Percentiles rank a stretch among this genome's conserved stretches.
Evolutionary conservation across 768 basidiomycete species (phyloP).

Genomic region (Lactarius indigo): DNA sequence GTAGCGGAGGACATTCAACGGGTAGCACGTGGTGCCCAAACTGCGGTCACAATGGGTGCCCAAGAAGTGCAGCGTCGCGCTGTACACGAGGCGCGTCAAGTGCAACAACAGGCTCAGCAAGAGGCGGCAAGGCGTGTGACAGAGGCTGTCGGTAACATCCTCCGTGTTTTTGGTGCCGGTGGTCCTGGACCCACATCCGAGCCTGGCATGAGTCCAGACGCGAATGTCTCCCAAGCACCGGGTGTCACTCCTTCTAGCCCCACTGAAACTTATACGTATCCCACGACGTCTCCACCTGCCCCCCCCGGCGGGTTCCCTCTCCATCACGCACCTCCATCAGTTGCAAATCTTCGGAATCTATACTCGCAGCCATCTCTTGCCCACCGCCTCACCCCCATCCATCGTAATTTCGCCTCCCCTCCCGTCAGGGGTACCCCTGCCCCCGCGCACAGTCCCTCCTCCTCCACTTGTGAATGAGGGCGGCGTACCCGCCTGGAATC

Average conservation of each 20-base stretch:
- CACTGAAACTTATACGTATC: neutral
- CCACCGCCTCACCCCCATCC: neutral
- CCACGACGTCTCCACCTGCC: neutral
- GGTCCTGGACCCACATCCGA: neutral
- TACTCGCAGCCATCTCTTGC: neutral
- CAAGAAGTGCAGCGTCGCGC: slow-evolving; percentile 11
- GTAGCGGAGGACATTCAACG: slow-evolving; percentile 54
- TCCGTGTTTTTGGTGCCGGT: slow-evolving; percentile 48
- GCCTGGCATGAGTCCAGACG: neutral
- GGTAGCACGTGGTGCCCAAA: slow-evolving; percentile 36
- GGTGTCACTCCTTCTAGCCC: neutral
- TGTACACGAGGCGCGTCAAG: slow-evolving; percentile 31
- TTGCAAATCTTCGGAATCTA: neutral
- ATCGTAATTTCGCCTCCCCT: neutral
- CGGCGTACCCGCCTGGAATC: slow-evolving; percentile 18
- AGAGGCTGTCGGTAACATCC: slow-evolving; percentile 56
- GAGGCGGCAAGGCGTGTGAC: slow-evolving; percentile 63
- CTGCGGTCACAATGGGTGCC: slow-evolving; percentile 38
- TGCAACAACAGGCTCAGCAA: slow-evolving; percentile 52
- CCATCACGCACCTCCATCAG: neutral
- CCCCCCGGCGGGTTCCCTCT: neutral
- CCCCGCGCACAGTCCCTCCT: neutral
- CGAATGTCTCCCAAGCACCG: neutral
- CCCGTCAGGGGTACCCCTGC: neutral
- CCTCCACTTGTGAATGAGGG: neutral